phyloP scores from a whole-genome alignment of 1,284 basidiomycete species.

The Phenoliferia sp. region DNA sequence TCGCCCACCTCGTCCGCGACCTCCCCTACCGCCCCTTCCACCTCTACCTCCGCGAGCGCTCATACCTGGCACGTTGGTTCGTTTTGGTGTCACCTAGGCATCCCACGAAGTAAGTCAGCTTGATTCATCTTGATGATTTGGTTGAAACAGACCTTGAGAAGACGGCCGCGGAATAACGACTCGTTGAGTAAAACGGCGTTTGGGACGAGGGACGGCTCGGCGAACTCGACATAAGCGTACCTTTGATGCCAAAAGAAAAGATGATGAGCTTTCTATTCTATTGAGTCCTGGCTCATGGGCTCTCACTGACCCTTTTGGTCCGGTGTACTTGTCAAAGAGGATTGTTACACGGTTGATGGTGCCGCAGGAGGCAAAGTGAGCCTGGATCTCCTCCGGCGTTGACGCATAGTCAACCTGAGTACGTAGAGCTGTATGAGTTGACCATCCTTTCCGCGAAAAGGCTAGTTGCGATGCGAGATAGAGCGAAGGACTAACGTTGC shows the following conservation, averaged over 20 bases:
- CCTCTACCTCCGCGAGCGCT: conserved; percentile 68
- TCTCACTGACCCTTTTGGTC: conserved; percentile 84
- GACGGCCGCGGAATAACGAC: conserved; percentile 83
- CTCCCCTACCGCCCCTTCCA: conserved; percentile 53
- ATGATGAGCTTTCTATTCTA: not conserved
- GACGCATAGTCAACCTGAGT: conserved; percentile 91
- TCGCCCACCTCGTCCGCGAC: conserved; percentile 50
- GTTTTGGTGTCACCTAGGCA: conserved; percentile 75
- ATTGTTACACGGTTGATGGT: conserved; percentile 99
- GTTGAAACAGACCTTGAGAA: conserved; percentile 68
- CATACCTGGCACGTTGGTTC: conserved; percentile 89
- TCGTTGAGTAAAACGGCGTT: conserved; percentile 94
- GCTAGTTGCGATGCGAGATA: not conserved
- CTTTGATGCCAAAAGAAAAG: conserved; percentile 46
- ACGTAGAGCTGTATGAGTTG: too few relatives aligned
- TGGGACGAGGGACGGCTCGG: conserved; percentile 87
- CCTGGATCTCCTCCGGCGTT: conserved; percentile 97
- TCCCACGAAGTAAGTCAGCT: not conserved
- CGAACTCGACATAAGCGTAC: conserved; percentile 98
- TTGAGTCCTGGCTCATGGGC: too few relatives aligned
- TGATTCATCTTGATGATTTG: not conserved
- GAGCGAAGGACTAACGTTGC: conserved; percentile 68
- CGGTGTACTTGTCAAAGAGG: conserved; percentile 98
- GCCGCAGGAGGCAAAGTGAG: conserved; percentile 94
- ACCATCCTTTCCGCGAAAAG: too few relatives aligned